Conservation (phyloP, 345 rosid genomes). For the Gossypium herbaceum region DNA sequence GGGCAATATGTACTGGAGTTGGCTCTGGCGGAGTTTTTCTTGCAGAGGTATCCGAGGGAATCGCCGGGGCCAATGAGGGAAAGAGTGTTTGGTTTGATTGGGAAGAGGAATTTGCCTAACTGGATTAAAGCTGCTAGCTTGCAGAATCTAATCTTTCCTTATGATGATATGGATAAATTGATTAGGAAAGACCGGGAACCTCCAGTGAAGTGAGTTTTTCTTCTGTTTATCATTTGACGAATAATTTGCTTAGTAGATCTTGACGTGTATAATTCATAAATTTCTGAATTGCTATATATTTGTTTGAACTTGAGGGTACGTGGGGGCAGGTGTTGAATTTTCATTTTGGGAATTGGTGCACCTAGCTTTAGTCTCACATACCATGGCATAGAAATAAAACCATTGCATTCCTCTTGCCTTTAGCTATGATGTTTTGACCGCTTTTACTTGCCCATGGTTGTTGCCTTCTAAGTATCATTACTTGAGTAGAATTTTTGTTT, state of each 20-base stretch:
- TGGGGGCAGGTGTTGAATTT: neutral
- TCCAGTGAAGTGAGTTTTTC: conserved; percentile 73
- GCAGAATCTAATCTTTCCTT: conserved; percentile 86
- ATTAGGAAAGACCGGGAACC: conserved; percentile 74
- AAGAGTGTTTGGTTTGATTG: conserved; percentile 85
- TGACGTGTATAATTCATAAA: neutral
- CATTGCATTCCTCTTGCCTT: neutral
- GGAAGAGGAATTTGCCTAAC: conserved; percentile 77
- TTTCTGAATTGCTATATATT: neutral
- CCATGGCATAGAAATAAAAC: neutral
- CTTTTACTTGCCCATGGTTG: neutral
- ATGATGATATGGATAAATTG: conserved; percentile 82
- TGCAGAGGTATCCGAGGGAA: conserved; percentile 94
- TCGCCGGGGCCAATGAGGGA: conserved; percentile 90
- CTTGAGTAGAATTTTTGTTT: neutral
- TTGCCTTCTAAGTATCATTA: neutral
- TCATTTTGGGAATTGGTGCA: neutral
- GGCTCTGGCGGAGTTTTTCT: conserved; percentile 67
- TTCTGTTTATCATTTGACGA: neutral
- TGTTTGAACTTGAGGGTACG: neutral
- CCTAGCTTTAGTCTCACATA: neutral
- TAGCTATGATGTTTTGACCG: neutral
- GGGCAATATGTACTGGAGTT: conserved; percentile 95
- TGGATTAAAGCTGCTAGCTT: conserved; percentile 90
- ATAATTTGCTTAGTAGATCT: neutral